Conservation (phyloP, 139 green algal species). For the Chlorella sp. region DNA sequence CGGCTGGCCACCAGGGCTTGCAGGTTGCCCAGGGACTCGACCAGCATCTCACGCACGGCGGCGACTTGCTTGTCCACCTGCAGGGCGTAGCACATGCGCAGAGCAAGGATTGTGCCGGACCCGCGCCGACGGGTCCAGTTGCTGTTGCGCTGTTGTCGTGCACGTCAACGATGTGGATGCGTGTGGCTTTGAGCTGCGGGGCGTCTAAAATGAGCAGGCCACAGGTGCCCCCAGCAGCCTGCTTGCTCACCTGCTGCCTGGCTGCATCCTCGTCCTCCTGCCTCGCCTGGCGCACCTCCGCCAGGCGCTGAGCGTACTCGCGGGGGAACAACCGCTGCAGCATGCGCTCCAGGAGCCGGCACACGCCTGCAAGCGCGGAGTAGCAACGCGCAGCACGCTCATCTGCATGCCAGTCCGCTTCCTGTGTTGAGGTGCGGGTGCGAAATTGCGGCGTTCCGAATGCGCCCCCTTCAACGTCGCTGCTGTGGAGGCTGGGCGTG, state of each 20-base stretch:
- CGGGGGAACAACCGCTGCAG: not conserved
- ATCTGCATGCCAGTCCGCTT: too few relatives aligned
- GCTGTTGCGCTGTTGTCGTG: not conserved
- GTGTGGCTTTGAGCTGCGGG: too few relatives aligned
- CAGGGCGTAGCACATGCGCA: too few relatives aligned
- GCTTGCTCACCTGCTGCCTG: not conserved
- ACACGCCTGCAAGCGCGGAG: not conserved
- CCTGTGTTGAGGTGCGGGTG: too few relatives aligned
- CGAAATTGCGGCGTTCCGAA: too few relatives aligned
- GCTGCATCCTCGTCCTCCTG: not conserved
- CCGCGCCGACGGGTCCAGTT: not conserved
- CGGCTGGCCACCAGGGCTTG: not conserved
- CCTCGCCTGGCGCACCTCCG: not conserved
- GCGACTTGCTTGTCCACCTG: not conserved
- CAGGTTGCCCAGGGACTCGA: not conserved
- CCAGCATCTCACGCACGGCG: not conserved
- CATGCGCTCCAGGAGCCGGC: not conserved
- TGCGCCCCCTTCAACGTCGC: not conserved
- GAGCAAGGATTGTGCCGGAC: not conserved
- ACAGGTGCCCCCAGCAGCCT: too few relatives aligned
- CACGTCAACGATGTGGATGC: not conserved
- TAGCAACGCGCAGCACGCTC: not conserved
- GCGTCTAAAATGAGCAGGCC: too few relatives aligned
- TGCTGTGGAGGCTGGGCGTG: not conserved
- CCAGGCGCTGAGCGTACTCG: not conserved